Base-by-base conservation (phyloP, 768 basidiomycete genomes). In the Coprinellus micaceus region DNA sequence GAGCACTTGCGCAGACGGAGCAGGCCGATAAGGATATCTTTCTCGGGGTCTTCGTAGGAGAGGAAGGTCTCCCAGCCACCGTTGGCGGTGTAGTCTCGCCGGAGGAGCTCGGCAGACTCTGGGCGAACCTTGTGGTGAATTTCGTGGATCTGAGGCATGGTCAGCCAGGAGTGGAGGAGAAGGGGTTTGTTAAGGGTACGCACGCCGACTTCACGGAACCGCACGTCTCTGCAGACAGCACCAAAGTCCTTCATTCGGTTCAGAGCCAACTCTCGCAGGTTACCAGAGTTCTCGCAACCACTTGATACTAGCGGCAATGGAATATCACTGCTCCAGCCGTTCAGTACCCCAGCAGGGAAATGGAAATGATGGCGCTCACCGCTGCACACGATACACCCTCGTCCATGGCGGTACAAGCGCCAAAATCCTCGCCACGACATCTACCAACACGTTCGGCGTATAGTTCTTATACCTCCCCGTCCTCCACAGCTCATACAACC, bases 41-140 rank as follows among this genome's bases (percentile, higher is more conserved):
- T 85, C 71, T 94, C 94, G 5, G 97, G 96, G 69, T 99, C 97
- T 74, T 99, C 97, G 67, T 98, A 99, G 26, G 95, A 96, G 4
- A 99, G 75, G 82, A 99, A 99, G 1, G 97, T 98, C 74, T 99
- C 97, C 97, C 97, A 99, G 45, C 97, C 95, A 5, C 95, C 96
- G 66, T 98, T 99, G 28, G 97, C 97, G 2, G 89, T 77, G 70
- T 99, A 99, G 69, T 99, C 97, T 39, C 97, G 81, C 56, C 97
- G 83, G 30, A 99, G 84, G 3, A 99, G 85, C 71, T 99, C 97
- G 51, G 97, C 90, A 15, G 91, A 89, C 69, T 96, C 91, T 57
- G 95, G 95, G 21, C 94, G 85, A 45, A 98, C 92, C 74, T 96
- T 95, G 77, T 97, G 88, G 68, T 99, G 97, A 47, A 99, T 98